Evolutionary conservation across 2,329 filamentous ascomycete genomes (phyloP).

Genomic region (Claviceps sp.): DNA sequence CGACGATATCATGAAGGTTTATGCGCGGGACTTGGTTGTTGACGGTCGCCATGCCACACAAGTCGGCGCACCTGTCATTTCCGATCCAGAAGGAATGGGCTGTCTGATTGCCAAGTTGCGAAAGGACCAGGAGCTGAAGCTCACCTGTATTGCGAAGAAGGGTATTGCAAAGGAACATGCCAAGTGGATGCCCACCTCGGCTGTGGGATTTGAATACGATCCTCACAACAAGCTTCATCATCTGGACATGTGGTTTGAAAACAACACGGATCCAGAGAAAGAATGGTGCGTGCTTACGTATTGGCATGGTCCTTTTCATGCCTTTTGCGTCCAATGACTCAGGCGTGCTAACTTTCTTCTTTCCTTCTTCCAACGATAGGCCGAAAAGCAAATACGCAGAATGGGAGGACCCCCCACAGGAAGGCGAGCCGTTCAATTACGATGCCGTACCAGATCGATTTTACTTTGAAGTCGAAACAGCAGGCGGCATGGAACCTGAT

Average conservation of each 20-base stretch:
- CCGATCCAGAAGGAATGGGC: conserved; percentile 68
- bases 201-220: conserved; percentile 95
- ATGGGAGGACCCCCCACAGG: conserved; percentile 66
- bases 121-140: conserved; percentile 76
- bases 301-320: no score
- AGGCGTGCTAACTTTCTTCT: neutral
- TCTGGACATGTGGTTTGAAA: conserved; percentile 88
- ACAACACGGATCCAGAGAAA: conserved; percentile 51
- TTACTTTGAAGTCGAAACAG: conserved; percentile 87
- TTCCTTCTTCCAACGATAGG: conserved; percentile 29
- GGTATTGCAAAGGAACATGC: conserved; percentile 98
- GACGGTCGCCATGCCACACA: conserved; percentile 57
- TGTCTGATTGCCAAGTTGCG: conserved; percentile 82
- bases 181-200: conserved; percentile 89
- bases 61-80: conserved; percentile 71
- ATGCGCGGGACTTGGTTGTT: conserved; percentile 76
- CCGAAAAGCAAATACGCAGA: conserved; percentile 68
- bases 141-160: conserved; percentile 92
- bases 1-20: conserved; percentile 86
- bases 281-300: conserved; percentile 56
- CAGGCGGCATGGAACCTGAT: conserved; percentile 80
- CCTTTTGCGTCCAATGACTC: neutral
- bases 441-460: conserved; percentile 74
- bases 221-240: conserved; percentile 92
- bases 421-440: conserved; percentile 83